phyloP scores from a whole-genome alignment of 805 yeast genomes.

The Wickerhamiella spandovensis region DNA sequence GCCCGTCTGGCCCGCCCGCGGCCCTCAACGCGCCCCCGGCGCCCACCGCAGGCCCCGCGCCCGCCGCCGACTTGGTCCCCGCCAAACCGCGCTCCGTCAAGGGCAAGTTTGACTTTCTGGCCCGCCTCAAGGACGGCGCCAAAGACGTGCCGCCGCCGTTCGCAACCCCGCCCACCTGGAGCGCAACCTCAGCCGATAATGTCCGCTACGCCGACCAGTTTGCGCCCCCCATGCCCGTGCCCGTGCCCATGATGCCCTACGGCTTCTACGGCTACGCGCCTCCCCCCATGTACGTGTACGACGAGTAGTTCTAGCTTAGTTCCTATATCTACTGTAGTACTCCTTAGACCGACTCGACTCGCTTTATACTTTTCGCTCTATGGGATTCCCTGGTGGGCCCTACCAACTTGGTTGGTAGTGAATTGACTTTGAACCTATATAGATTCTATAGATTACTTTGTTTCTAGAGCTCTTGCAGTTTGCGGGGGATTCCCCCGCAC shows the following conservation, averaged over 20 bases:
- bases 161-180: constrained; percentile 15
- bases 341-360: no score
- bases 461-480: no score
- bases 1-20: neutral
- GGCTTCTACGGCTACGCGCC: constrained; percentile 1
- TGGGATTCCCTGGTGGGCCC: no score
- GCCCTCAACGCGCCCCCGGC: neutral
- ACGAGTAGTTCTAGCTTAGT: no score
- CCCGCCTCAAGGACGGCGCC: constrained; percentile 26
- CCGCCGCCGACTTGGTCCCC: neutral
- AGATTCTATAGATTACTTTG: no score
- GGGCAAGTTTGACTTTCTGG: constrained; percentile 11
- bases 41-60: constrained; percentile 4
- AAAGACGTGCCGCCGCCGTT: constrained; percentile 8
- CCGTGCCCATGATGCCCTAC: constrained; percentile 2
- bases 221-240: neutral
- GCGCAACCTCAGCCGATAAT: constrained; percentile 2
- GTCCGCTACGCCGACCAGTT: neutral
- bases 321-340: no score
- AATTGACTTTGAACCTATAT: no score
- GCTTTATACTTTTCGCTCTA: no score
- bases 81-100: neutral
- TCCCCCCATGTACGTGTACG: constrained; percentile 1
- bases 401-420: no score
- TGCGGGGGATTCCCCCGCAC: no score